Evolutionary conservation across 192 early-diverging fungal species (phyloP).

Genomic region (Allomyces arbusculus): DNA sequence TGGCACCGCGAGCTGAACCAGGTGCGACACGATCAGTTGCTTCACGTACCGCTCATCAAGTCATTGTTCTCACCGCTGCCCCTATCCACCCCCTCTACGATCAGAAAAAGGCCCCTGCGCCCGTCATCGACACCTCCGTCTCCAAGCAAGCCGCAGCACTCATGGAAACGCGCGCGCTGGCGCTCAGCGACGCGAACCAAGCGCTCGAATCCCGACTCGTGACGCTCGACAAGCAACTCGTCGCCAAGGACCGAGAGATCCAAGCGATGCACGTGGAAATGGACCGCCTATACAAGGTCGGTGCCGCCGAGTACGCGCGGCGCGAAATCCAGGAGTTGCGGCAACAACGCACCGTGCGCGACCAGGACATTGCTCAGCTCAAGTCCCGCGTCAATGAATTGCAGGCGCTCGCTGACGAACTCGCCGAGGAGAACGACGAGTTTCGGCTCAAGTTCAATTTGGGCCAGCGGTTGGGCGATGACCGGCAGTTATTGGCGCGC

Average conservation of each 20-base stretch:
- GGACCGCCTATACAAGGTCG: background rate
- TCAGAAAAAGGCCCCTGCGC: background rate
- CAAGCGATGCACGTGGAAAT: background rate
- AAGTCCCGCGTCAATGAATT: background rate
- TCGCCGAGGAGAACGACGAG: background rate
- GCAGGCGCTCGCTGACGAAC: background rate
- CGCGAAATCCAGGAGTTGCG: background rate
- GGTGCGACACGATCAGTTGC: too few species aligned
- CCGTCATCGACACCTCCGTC: background rate
- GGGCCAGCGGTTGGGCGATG: too few species aligned
- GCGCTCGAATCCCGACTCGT: background rate
- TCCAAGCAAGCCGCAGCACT: background rate
- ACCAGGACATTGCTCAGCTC: background rate
- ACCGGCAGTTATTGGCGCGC: background rate
- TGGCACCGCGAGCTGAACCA: background rate
- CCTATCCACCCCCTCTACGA: background rate
- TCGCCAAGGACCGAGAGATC: background rate
- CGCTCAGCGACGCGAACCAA: too few species aligned
- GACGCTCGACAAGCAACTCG: background rate
- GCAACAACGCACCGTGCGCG: too few species aligned
- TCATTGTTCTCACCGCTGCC: too few species aligned
- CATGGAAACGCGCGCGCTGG: background rate
- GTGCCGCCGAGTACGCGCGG: background rate
- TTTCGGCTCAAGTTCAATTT: background rate
- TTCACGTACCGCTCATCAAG: background rate